phyloP scores from a whole-genome alignment of 345 rosid genomes.

The Brassica juncea region DNA sequence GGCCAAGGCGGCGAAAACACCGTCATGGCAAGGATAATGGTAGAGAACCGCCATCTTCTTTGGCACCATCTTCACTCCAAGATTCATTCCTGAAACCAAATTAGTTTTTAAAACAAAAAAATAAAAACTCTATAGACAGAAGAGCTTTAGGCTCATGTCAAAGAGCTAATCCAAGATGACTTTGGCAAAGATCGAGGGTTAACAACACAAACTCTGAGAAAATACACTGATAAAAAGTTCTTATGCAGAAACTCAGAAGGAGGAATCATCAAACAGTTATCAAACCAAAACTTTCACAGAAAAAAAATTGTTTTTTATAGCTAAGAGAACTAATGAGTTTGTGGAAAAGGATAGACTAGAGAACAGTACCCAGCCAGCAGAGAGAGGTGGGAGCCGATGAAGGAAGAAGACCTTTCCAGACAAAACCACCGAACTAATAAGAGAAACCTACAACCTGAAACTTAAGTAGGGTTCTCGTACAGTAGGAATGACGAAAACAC shows the following conservation, averaged over 20 bases:
- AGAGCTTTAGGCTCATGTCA: neutral
- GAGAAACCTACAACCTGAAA: neutral
- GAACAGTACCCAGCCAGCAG: conserved; percentile 24
- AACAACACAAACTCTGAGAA: neutral
- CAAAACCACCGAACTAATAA: conserved; percentile 8
- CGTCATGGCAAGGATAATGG: conserved; percentile 82
- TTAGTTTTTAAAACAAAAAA: neutral
- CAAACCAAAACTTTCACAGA: no score
- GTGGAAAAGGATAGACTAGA: neutral
- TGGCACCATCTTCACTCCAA: conserved; percentile 36
- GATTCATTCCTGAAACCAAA: conserved; percentile 23
- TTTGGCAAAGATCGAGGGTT: neutral
- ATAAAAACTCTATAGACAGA: neutral
- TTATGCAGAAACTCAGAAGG: neutral
- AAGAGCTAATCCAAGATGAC: neutral
- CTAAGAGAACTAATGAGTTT: neutral
- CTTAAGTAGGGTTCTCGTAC: conserved; percentile 19
- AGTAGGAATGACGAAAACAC: conserved; percentile 20
- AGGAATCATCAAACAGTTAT: neutral
- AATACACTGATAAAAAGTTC: no score
- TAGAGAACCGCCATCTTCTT: conserved; percentile 63
- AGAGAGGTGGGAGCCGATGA: conserved; percentile 16
- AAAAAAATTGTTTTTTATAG: no score
- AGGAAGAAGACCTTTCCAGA: neutral
- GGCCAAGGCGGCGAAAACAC: conserved; percentile 72